Percentiles rank a stretch among this genome's conserved stretches.
phyloP scores from a whole-genome alignment of 176 grass and related monocot species.

The Puya raimondii region DNA sequence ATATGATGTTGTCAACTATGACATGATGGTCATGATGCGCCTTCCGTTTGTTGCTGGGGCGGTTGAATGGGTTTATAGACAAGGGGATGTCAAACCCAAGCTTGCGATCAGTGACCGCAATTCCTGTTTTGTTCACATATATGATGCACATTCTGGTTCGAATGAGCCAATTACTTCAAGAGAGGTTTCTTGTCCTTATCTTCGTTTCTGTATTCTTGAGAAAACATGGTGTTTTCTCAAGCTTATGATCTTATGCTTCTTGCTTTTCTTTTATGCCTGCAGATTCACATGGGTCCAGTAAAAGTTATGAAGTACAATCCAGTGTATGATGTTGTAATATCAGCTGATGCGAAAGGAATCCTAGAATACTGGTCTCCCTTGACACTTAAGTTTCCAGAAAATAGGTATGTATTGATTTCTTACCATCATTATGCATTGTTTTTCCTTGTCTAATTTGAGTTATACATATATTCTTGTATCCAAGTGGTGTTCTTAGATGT shows the following conservation, averaged over 20 bases:
- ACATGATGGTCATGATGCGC: slow-evolving; percentile 99
- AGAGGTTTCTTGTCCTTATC: slow-evolving; percentile 41
- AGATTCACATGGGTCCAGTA: slow-evolving; percentile 83
- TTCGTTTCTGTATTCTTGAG: not conserved
- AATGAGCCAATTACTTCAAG: slow-evolving; percentile 84
- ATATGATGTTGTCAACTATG: slow-evolving; percentile 98
- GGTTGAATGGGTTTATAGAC: slow-evolving; percentile 81
- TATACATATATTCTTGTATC: not conserved
- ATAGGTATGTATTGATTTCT: slow-evolving; percentile 35
- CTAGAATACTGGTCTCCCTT: slow-evolving; percentile 89
- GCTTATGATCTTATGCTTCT: slow-evolving; percentile 6
- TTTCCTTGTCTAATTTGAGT: not conserved
- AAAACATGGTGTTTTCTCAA: not conserved
- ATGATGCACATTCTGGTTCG: slow-evolving; percentile 74
- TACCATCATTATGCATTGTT: not conserved
- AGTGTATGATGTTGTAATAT: slow-evolving; percentile 57
- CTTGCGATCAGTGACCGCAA: slow-evolving; percentile 76
- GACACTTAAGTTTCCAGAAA: slow-evolving; percentile 70
- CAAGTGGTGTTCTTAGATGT: not conserved
- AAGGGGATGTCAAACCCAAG: slow-evolving; percentile 84
- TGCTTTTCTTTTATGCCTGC: slow-evolving; percentile 15
- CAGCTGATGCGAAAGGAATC: slow-evolving; percentile 67
- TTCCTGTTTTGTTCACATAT: slow-evolving; percentile 68
- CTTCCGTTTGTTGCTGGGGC: slow-evolving; percentile 73
- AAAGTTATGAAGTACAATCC: slow-evolving; percentile 91